Conservation (phyloP, 2,329 filamentous ascomycete genomes). For the Ambrosiella beaveri region DNA sequence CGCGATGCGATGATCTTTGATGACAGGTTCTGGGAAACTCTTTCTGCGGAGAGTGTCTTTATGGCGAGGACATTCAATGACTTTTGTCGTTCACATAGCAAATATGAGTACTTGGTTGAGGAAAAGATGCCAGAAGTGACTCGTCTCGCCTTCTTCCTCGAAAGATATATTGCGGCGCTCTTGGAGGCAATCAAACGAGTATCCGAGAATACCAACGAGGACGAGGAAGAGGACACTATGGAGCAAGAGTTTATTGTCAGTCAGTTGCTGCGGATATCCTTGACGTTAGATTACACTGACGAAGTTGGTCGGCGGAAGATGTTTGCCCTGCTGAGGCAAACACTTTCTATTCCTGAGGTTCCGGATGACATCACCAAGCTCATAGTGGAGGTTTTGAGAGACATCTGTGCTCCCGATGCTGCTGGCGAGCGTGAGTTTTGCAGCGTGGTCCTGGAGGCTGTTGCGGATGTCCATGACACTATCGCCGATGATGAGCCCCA, state of each 20-base stretch:
- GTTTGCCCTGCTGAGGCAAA: slow-evolving; percentile 77
- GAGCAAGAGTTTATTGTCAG: slow-evolving; percentile 93
- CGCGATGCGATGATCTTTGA: slow-evolving; percentile 54
- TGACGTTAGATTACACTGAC: slow-evolving; percentile 92
- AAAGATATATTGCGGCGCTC: slow-evolving; percentile 57
- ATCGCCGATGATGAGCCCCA: slow-evolving; percentile 52
- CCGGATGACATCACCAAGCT: slow-evolving; percentile 89
- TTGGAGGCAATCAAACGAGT: slow-evolving; percentile 44
- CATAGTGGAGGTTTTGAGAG: slow-evolving; percentile 61
- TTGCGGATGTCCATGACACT: slow-evolving; percentile 91
- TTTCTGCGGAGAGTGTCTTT: slow-evolving; percentile 75
- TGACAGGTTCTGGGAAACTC: slow-evolving; percentile 61
- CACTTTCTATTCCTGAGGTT: slow-evolving; percentile 67
- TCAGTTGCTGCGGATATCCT: slow-evolving; percentile 79
- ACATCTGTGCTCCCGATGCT: slow-evolving; percentile 59
- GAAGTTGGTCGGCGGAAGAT: slow-evolving; percentile 91
- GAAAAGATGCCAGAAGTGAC: slow-evolving; percentile 94
- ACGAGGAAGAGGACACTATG: slow-evolving; percentile 66
- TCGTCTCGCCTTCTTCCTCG: slow-evolving; percentile 70
- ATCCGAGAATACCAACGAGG: slow-evolving; percentile 37
- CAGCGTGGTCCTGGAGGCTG: slow-evolving; percentile 74
- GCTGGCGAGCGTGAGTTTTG: slow-evolving; percentile 70
- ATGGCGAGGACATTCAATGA: slow-evolving; percentile 87
- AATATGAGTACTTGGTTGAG: slow-evolving; percentile 58
- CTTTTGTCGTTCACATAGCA: slow-evolving; percentile 62